Evolutionary conservation across 1,284 basidiomycete species (phyloP).

Genomic region (Sphaerobolus stellatus): DNA sequence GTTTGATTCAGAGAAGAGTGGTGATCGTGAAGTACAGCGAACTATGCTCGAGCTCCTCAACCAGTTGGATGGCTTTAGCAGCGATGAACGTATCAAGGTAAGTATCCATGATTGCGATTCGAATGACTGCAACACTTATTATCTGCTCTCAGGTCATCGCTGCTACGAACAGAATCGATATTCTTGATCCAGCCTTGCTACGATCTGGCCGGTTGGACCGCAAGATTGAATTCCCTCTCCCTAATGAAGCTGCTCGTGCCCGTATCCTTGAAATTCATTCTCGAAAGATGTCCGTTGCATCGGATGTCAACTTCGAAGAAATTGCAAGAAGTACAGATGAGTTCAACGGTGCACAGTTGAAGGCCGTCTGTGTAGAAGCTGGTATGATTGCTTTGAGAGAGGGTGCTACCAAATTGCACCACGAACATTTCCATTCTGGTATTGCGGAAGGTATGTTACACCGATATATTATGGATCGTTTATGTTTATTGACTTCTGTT

Average conservation of each 20-base stretch:
- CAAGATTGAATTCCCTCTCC: conserved; percentile 81
- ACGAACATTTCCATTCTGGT: conserved; percentile 92
- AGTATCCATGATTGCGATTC: conserved; percentile 17
- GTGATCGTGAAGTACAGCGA: conserved; percentile 77
- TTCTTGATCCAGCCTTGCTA: conserved; percentile 80
- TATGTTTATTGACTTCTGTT: conserved; percentile 15
- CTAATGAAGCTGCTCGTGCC: conserved; percentile 72
- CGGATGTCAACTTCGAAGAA: conserved; percentile 77
- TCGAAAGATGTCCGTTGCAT: conserved; percentile 86
- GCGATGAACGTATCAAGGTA: conserved; percentile 95
- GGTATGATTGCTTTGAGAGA: conserved; percentile 98
- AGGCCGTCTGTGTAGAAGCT: conserved; percentile 95
- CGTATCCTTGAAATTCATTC: conserved; percentile 81
- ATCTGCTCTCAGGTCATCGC: conserved; percentile 79
- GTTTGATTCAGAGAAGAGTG: conserved; percentile 78
- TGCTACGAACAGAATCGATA: conserved; percentile 98
- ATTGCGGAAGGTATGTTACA: conserved; percentile 77
- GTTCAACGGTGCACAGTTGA: conserved; percentile 76
- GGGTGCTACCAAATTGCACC: conserved; percentile 85
- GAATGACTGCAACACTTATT: neutral
- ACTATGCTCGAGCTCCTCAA: conserved; percentile 81
- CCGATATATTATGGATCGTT: conserved; percentile 4
- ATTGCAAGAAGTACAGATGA: conserved; percentile 74
- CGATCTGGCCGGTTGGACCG: conserved; percentile 75
- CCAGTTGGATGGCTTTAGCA: conserved; percentile 80